Percentiles rank a stretch among this genome's conserved stretches.
Conservation (phyloP, 345 rosid genomes). For the Passiflora organensis region DNA sequence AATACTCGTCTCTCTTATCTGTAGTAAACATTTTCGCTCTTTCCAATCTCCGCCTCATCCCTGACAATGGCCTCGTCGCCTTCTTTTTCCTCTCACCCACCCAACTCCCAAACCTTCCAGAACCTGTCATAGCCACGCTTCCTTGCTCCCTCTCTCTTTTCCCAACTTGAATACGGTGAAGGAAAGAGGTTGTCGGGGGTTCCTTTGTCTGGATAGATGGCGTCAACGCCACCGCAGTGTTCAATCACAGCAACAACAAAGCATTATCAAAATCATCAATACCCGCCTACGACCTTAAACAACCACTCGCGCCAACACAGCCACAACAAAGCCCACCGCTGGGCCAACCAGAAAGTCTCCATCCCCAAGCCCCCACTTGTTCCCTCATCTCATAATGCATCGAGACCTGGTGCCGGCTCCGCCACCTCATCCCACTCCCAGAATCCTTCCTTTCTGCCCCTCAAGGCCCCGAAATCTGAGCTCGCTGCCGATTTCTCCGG, state of each 20-base stretch:
- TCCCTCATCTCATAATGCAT: slow-evolving; percentile 37
- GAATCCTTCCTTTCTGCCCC: slow-evolving; percentile 36
- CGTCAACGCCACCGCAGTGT: slow-evolving; percentile 91
- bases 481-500: slow-evolving; percentile 69
- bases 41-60: slow-evolving; percentile 17
- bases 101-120: slow-evolving; percentile 11
- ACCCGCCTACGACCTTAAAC: slow-evolving; percentile 42
- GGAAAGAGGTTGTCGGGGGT: background rate
- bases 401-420: slow-evolving; percentile 19
- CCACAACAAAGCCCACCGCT: slow-evolving; percentile 28
- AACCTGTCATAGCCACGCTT: slow-evolving; percentile 6
- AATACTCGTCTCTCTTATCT: slow-evolving; percentile 8
- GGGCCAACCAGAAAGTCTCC: slow-evolving; percentile 37
- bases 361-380: slow-evolving; percentile 30
- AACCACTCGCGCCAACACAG: slow-evolving; percentile 37
- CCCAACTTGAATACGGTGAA: too few species aligned
- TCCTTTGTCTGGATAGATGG: slow-evolving; percentile 36
- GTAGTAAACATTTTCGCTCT: slow-evolving; percentile 11
- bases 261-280: slow-evolving; percentile 53
- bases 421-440: slow-evolving; percentile 17
- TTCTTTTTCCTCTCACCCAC: slow-evolving; percentile 7
- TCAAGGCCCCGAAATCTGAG: slow-evolving; percentile 37
- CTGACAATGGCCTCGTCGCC: slow-evolving; percentile 9
- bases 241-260: slow-evolving; percentile 60
- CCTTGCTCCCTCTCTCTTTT: too few species aligned